Evolutionary conservation across 441 rosid species (phyloP), one percentile per base, ranked within the genome.

Genomic region (Sinapis alba): DNA sequence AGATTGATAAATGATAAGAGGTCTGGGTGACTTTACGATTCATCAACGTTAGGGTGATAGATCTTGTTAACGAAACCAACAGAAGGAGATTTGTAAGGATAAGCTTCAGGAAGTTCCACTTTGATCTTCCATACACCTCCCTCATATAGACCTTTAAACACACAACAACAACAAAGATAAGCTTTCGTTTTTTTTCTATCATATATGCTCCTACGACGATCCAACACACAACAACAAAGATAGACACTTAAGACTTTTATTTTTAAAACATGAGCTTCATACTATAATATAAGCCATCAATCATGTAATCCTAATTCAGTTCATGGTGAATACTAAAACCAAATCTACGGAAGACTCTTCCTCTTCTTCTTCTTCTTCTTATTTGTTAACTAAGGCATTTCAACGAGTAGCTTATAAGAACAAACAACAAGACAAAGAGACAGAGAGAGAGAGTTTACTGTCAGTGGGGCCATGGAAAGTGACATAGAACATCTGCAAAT

Each of bases 121-220:
- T 83, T 82, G 23, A 86, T 77, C 84, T 79, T 86, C 91, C 93
- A 89, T n/a, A 89, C 82, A 76, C 93, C 93, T 76, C 93, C 87
- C 36, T 83, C 72, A 72, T 89, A 89, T n/a, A 78, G 88, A 82
- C 93, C 93, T 89, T 83, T 70, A 79, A 50, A 45, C n/a, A 36
- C 7, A 45, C 5, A 63, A 62, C 9, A 62, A 32, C 18, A 43
- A 43, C 50, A 41, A 41, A 41, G 47, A 54, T 8, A 53, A 43
- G 15, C 30, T 15, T 13, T 54, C 3, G 3, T 13, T 32, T 54
- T 13, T 32, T 54, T 45, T 65, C 21, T 11, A 34, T 32, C 50
- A 63, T 3, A n/a, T 38, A 11, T 10, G 4, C 13, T 53, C 30
- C 21, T 45, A 45, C 4, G n/a, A 38, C 1, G 20, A 41, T 70